Evolutionary conservation across 345 rosid species (phyloP).

Genomic region (Aquilaria yunnanensis): DNA sequence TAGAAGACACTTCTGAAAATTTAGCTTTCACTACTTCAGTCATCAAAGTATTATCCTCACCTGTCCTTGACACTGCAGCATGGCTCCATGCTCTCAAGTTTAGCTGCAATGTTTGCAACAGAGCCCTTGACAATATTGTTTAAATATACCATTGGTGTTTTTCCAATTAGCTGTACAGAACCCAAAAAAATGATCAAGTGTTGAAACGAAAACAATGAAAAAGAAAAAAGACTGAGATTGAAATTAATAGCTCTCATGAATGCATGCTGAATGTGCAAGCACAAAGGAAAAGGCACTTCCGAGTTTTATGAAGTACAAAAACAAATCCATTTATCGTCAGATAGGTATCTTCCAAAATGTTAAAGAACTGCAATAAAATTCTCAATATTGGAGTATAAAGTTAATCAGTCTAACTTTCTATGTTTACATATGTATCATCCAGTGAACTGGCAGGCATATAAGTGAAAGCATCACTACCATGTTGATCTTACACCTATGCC

Average conservation of each 20-base stretch:
- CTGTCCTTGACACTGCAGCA: constrained; percentile 92
- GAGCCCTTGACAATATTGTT: constrained; percentile 80
- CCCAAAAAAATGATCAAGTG: not conserved
- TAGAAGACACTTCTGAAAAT: constrained; percentile 4
- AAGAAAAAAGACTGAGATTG: not conserved
- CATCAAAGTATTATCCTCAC: constrained; percentile 17
- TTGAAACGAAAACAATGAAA: not conserved
- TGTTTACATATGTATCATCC: too few species aligned
- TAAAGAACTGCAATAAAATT: too few species aligned
- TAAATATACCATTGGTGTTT: constrained; percentile 92
- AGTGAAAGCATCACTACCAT: too few species aligned
- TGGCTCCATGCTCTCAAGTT: constrained; percentile 93
- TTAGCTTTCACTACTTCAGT: not conserved
- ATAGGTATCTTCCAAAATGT: too few species aligned
- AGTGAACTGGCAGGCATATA: too few species aligned
- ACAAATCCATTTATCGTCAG: too few species aligned
- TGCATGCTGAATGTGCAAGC: not conserved
- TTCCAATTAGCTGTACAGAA: constrained; percentile 71
- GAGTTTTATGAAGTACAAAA: not conserved
- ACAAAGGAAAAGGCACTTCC: not conserved
- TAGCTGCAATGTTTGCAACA: constrained; percentile 77
- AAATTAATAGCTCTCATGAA: not conserved
- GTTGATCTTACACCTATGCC: too few species aligned
- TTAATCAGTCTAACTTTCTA: too few species aligned
- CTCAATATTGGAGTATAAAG: too few species aligned